Evolutionary conservation across 352 stramenopile species (phyloP).

Genomic region (Blastocystis sp.): DNA sequence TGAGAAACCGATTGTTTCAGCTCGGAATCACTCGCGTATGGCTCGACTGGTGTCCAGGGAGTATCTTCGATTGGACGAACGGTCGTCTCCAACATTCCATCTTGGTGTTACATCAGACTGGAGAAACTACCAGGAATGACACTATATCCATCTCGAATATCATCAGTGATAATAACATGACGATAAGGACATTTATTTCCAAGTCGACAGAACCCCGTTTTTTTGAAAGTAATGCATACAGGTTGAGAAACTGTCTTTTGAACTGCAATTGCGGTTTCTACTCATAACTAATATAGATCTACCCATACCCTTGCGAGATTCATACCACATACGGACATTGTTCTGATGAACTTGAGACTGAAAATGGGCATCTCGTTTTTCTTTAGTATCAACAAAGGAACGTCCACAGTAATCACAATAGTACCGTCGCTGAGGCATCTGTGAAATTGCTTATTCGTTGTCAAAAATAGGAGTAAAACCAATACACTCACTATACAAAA

Average conservation of each 20-base stretch:
- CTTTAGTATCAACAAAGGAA: conserved; percentile 19
- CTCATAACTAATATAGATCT: background rate
- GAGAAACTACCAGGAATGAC: conserved; percentile 28
- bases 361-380: conserved; percentile 31
- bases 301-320: background rate
- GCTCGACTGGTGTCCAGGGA: background rate
- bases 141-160: background rate
- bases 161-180: background rate
- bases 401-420: conserved; percentile 51
- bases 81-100: conserved; percentile 32
- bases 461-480: no score
- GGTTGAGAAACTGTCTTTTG: background rate
- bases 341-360: conserved; percentile 38
- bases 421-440: conserved; percentile 46
- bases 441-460: background rate
- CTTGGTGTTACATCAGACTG: background rate
- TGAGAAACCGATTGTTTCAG: background rate
- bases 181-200: conserved; percentile 59
- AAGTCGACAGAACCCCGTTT: conserved; percentile 15
- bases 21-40: background rate
- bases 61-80: conserved; percentile 52
- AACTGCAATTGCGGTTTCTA: conserved; percentile 15
- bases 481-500: no score
- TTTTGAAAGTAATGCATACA: background rate
- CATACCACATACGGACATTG: conserved; percentile 50